These are phyloP conservation scores for Mortierella polycephala DNA, from an alignment of 371 early-diverging fungal species.

Conservation along the genomic window DNA sequence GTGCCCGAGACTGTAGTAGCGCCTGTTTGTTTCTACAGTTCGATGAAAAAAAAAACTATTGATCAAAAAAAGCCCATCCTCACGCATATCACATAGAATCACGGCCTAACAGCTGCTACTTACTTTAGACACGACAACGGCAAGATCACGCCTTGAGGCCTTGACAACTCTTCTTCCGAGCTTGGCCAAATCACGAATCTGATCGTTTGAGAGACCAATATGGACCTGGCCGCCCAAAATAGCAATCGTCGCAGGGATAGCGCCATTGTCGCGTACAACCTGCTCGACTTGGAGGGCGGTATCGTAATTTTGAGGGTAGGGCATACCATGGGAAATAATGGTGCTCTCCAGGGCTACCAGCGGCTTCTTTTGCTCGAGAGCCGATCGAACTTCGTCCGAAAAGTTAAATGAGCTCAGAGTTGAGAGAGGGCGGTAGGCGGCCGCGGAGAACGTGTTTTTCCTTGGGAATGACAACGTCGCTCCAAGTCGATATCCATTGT, in stretches of 20 bases:
- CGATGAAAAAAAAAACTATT: not conserved
- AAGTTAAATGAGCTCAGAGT: constrained; percentile 20
- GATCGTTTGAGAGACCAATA: constrained; percentile 61
- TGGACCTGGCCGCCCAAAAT: constrained; percentile 85
- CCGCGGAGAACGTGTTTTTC: not conserved
- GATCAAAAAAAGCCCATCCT: too few relatives aligned
- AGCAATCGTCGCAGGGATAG: constrained; percentile 92
- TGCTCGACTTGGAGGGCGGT: constrained; percentile 84
- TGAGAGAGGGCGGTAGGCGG: constrained; percentile 12
- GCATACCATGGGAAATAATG: constrained; percentile 96
- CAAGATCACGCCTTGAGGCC: constrained; percentile 87
- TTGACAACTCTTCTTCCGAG: constrained; percentile 74
- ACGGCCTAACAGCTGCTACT: not conserved
- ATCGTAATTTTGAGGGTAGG: constrained; percentile 90
- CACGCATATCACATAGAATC: too few relatives aligned
- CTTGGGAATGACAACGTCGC: not conserved
- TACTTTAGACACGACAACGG: constrained; percentile 76
- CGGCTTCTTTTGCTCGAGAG: constrained; percentile 72
- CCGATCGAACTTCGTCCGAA: constrained; percentile 61
- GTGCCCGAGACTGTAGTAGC: constrained; percentile 95
- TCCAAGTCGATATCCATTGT: not conserved
- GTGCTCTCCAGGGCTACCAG: constrained; percentile 95
- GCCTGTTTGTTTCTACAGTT: constrained; percentile 67
- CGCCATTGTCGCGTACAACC: constrained; percentile 77
- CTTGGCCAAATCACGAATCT: constrained; percentile 74